phyloP scores from a whole-genome alignment of 208 protist genomes.

The Novymonas esmeraldas region DNA sequence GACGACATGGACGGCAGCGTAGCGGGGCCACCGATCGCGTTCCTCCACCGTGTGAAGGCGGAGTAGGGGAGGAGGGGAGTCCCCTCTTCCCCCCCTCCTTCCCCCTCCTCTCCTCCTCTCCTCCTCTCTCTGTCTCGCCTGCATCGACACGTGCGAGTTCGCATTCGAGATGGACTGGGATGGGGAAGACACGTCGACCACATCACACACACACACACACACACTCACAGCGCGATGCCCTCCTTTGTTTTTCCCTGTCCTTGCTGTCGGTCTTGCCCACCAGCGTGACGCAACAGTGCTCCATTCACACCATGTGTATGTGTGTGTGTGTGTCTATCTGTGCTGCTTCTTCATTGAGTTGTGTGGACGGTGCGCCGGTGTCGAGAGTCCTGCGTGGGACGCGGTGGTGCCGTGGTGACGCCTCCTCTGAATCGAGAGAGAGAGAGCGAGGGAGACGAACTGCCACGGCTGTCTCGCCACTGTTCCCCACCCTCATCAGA shows the following conservation, averaged over 20 bases:
- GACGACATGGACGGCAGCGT: background rate
- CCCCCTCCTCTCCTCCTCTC: background rate
- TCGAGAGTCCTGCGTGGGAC: background rate
- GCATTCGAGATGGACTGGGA: no score
- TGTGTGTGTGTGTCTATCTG: background rate
- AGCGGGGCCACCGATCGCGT: background rate
- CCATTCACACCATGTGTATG: background rate
- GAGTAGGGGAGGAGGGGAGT: background rate
- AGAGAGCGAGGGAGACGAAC: no score
- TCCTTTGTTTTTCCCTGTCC: background rate
- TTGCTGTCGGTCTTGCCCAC: background rate
- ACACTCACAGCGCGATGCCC: background rate
- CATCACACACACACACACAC: background rate
- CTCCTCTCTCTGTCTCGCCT: background rate
- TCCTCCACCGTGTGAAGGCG: conserved; percentile 9
- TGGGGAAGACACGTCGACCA: no score
- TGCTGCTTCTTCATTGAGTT: background rate
- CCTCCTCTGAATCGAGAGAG: no score
- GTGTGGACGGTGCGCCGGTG: background rate
- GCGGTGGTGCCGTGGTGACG: no score
- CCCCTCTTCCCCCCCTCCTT: background rate
- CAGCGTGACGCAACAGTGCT: no score
- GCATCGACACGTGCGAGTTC: no score
- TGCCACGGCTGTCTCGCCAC: no score
- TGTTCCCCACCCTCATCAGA: background rate